Base-by-base conservation (phyloP, 1,284 basidiomycete species). In the Agroathelia rolfsii region DNA sequence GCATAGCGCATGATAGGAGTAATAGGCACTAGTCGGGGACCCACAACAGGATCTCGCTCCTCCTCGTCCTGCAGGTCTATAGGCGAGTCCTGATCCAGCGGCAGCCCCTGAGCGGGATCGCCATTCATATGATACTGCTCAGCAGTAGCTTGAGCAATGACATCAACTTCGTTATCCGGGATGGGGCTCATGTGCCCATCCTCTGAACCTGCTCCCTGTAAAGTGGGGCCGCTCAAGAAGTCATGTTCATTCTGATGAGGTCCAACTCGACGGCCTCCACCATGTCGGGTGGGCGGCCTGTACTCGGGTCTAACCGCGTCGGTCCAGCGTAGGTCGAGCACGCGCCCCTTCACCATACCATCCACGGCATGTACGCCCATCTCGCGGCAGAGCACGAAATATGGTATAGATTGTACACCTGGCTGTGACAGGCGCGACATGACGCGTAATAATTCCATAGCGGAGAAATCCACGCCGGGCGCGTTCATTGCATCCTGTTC, bases 1-100 rank as follows among this genome's bases (percentile, higher is more conserved):
- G 84, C 83, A 51, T 62, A 81, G 16, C 75, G 61, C 71, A 86
- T 79, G 37, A 86, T 78, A 1, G 83, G 82, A 3, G 82, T 80
- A 13, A 70, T 67, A 6, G 83, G 76, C 17, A 81, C 62, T 34
- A 87, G 49, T 51, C 76, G 76, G 7, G 83, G 82, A 2, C 80
- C 80, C 28, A 81, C 61, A 22, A 79, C 58, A 45, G 78, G 69
- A 30, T 67, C 57, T 30, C 64, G 60, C 15, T 58, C 53, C 30
- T 55, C 55, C 21, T 47, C 43, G 3, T 35, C 45, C 24, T 42
- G 42, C 22, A 43, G 42, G 37, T 48, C 50, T 28, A 47, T 43
- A 29, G 50, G 44, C 31, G 47, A 43, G 34, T 55, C 54, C 30
- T 49, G 50, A 33, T 46, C 47, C 21, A 47, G 40, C 22, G 49